phyloP scores from a whole-genome alignment of 2,329 filamentous ascomycete genomes.

The Paecilomyces formosus region DNA sequence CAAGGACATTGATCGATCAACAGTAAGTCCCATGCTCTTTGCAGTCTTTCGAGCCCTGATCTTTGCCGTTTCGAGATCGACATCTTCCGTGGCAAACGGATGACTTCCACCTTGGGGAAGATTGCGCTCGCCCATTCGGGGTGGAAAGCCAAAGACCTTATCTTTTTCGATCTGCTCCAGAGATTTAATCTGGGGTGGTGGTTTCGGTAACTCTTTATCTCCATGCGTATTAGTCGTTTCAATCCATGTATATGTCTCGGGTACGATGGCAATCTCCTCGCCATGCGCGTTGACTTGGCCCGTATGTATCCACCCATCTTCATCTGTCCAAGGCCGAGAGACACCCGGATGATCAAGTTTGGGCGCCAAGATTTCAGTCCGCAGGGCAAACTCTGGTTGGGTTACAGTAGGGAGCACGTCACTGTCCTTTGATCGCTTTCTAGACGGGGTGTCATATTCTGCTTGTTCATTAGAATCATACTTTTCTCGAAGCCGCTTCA shows the following conservation, averaged over 20 bases:
- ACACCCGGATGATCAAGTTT: constrained; percentile 10
- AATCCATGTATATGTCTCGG: constrained; percentile 15
- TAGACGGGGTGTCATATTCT: background rate
- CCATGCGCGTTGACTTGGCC: constrained; percentile 20
- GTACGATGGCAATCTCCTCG: constrained; percentile 20
- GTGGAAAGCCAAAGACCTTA: constrained; percentile 23
- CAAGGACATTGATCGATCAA: constrained; percentile 11
- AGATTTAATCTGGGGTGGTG: constrained; percentile 19
- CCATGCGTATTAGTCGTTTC: constrained; percentile 20
- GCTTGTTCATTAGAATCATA: background rate
- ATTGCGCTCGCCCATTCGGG: constrained; percentile 22
- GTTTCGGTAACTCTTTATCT: constrained; percentile 15
- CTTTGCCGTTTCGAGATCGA: constrained; percentile 13
- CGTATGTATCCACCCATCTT: constrained; percentile 23
- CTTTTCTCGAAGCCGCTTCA: background rate
- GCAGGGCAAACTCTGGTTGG: background rate
- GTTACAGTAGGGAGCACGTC: background rate
- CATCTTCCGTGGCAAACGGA: constrained; percentile 17
- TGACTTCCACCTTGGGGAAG: constrained; percentile 12
- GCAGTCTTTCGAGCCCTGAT: constrained; percentile 17
- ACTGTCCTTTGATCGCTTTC: background rate
- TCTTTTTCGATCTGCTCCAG: constrained; percentile 19
- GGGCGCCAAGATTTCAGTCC: constrained; percentile 2
- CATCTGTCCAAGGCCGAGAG: constrained; percentile 18
- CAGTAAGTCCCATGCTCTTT: constrained; percentile 10